Percentiles rank a stretch among this genome's conserved stretches.
phyloP scores from a whole-genome alignment of 2,329 filamentous ascomycete genomes.

The Colletotrichum euphorbiae region DNA sequence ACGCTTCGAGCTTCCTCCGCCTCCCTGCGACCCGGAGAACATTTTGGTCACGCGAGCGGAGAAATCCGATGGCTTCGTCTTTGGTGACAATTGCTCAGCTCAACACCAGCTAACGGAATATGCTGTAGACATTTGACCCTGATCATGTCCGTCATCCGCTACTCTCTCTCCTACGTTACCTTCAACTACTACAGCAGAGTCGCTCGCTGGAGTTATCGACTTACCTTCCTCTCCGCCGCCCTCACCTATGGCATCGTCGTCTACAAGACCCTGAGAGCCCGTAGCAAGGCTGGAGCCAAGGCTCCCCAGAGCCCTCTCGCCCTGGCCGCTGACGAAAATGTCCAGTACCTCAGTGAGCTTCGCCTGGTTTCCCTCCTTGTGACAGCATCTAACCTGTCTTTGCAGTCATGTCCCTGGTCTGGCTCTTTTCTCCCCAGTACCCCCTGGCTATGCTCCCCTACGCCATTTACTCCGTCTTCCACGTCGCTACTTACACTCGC shows the following conservation, averaged over 20 bases:
- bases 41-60: slow-evolving; percentile 5
- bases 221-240: slow-evolving; percentile 89
- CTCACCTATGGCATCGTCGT: slow-evolving; percentile 98
- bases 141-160: slow-evolving; percentile 84
- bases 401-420: slow-evolving; percentile 90
- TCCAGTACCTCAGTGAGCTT: slow-evolving; percentile 91
- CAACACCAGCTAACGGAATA: slow-evolving; percentile 1
- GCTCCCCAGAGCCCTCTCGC: slow-evolving; percentile 70
- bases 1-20: slow-evolving; percentile 30
- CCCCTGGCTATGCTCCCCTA: slow-evolving; percentile 93
- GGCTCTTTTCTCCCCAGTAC: slow-evolving; percentile 92
- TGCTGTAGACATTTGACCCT: slow-evolving; percentile 81
- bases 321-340: slow-evolving; percentile 89
- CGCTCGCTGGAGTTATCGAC: slow-evolving; percentile 88
- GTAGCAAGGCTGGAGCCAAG: slow-evolving; percentile 78
- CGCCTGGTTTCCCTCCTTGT: slow-evolving; percentile 17
- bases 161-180: slow-evolving; percentile 85
- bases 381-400: slow-evolving; percentile 20
- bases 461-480: slow-evolving; percentile 97
- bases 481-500: slow-evolving; percentile 96
- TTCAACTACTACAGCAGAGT: slow-evolving; percentile 86
- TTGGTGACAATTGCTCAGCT: not conserved
- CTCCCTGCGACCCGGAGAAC: slow-evolving; percentile 31
- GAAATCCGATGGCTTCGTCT: not conserved
- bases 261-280: slow-evolving; percentile 94